Evolutionary conservation across 441 rosid species (phyloP), one percentile per base, ranked within the genome.

Genomic region (Sinapis alba): DNA sequence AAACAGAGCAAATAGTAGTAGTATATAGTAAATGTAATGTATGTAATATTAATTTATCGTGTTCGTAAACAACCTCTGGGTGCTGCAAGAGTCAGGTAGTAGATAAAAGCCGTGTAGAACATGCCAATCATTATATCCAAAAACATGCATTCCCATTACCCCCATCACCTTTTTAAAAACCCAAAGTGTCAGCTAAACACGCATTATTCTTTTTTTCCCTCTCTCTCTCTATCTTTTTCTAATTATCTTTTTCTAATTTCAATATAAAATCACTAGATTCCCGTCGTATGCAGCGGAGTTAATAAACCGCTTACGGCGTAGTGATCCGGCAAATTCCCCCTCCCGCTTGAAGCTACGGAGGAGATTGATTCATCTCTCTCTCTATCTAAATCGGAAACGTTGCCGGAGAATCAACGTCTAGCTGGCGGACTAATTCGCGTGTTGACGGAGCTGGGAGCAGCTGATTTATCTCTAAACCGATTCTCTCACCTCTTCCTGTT

Each of bases 361-460:
- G 72, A 71, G 67, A 71, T 45, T 23, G 0, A 12, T 28, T 28
- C 16, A 7, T n/a, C 8, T 23, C 24, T 45, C 34, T 45, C 36
- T 47, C n/a, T 23, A 0, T 12, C 3, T 62, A 41, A n/a, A 64
- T 65, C 73, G 43, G 65, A 16, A 26, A 5, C 73, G 36, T 23
- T 7, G 56, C 62, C 62, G 62, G 62, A 54, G 20, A 19, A 68
- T 7, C 72, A 5, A 12, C 73, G 30, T 21, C 36, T 20, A 62
- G 2, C 70, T n/a, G 60, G 60, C 41, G 71, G 61, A n/a, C 15
- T 28, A 10, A 9, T 2, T 60, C 7, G 75, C 67, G 60, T 47
- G 45, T 36, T 57, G 56, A 11, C 21, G 68, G 69, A 71, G 76
- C 73, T 72, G 69, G 69, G 51, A 26, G 56, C 77, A 71, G 80